A percentile compares a stretch with the other conserved stretches of the same genome.
Conservation (phyloP, 208 protist species). For the Wallacemonas sp. region DNA sequence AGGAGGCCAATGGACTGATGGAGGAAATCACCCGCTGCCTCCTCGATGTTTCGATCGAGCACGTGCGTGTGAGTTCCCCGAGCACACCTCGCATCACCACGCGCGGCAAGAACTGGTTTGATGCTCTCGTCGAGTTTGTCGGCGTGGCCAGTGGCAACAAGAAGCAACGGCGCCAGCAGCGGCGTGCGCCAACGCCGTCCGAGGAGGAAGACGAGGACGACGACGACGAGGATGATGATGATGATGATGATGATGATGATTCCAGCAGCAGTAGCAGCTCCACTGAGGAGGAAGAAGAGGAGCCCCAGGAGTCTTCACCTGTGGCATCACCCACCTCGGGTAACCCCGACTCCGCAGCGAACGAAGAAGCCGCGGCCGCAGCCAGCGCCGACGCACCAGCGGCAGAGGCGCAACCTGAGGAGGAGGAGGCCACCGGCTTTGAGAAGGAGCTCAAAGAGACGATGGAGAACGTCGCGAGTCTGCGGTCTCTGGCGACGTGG, state of each 20-base stretch:
- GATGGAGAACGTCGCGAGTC: constrained; percentile 55
- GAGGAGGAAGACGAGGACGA: constrained; percentile 24
- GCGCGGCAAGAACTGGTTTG: constrained; percentile 80
- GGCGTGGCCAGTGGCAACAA: constrained; percentile 73
- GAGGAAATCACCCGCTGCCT: constrained; percentile 71
- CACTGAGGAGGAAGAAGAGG: constrained; percentile 21
- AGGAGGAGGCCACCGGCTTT: constrained; percentile 36
- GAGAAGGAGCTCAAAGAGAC: constrained; percentile 54
- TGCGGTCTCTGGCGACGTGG: constrained; percentile 73
- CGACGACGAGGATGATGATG: constrained; percentile 19
- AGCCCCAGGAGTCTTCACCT: constrained; percentile 10
- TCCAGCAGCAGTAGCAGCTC: constrained; percentile 12
- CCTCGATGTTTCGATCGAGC: constrained; percentile 57
- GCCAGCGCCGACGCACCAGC: constrained; percentile 13
- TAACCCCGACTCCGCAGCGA: no score
- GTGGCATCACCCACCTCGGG: no score
- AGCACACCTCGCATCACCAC: constrained; percentile 50
- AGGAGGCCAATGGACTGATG: constrained; percentile 79
- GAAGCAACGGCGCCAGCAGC: constrained; percentile 50
- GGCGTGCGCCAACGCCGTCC: constrained; percentile 14
- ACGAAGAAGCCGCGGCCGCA: constrained; percentile 13
- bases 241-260: constrained; percentile 14
- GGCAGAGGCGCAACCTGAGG: constrained; percentile 5
- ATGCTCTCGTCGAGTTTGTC: constrained; percentile 76
- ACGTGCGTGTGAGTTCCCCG: constrained; percentile 42